Conservation (phyloP, 2,329 filamentous ascomycete genomes). For the Fusarium papillatum region DNA sequence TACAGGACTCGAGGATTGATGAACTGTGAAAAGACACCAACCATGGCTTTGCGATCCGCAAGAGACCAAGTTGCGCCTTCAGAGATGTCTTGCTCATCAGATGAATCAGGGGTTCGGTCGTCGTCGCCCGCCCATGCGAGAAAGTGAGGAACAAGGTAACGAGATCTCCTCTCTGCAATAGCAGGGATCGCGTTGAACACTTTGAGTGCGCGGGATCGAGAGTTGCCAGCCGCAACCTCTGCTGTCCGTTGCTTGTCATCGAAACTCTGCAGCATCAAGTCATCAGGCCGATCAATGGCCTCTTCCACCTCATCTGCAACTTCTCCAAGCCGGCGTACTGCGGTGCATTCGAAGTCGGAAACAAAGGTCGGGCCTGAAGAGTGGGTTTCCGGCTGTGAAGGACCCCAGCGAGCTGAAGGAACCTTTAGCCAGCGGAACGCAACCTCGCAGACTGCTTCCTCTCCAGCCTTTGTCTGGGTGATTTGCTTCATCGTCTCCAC, state of each 20-base stretch:
- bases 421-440: constrained; percentile 84
- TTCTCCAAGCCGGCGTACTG: constrained; percentile 72
- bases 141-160: constrained; percentile 87
- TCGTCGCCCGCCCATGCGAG: constrained; percentile 80
- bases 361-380: constrained; percentile 55
- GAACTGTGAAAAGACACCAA: constrained; percentile 88
- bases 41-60: constrained; percentile 86
- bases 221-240: constrained; percentile 64
- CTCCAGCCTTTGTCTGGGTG: constrained; percentile 76
- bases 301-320: constrained; percentile 65
- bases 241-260: constrained; percentile 72
- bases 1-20: constrained; percentile 88
- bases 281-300: constrained; percentile 64
- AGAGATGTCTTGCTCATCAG: constrained; percentile 50
- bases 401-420: constrained; percentile 67
- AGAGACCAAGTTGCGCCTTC: constrained; percentile 72
- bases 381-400: constrained; percentile 52
- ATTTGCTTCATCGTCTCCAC: constrained; percentile 83
- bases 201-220: constrained; percentile 83
- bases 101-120: constrained; percentile 53
- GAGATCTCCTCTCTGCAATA: constrained; percentile 88
- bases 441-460: constrained; percentile 78
- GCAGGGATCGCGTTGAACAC: constrained; percentile 81
- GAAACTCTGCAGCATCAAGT: constrained; percentile 74
- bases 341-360: constrained; percentile 89